phyloP scores from a whole-genome alignment of 805 yeast genomes.

The Clavispora asparagi region DNA sequence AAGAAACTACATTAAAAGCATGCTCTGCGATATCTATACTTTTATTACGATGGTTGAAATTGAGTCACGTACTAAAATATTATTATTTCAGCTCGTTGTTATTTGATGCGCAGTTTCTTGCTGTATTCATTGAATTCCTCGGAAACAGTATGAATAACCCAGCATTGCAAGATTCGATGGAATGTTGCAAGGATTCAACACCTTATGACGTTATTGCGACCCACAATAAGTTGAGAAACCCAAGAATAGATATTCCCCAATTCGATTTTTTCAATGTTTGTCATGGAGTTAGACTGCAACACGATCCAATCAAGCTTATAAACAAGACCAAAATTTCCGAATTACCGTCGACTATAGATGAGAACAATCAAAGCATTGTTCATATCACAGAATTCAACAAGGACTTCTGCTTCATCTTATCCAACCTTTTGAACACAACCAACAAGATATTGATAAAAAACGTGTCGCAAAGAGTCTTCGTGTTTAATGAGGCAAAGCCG shows the following conservation, averaged over 20 bases:
- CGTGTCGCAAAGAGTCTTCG: conserved; percentile 62
- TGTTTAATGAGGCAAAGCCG: conserved; percentile 58
- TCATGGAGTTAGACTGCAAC: conserved; percentile 13
- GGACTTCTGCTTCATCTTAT: conserved; percentile 44
- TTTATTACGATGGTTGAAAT: conserved; percentile 72
- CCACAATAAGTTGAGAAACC: conserved; percentile 39
- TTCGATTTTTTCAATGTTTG: conserved; percentile 37
- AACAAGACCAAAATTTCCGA: conserved; percentile 25
- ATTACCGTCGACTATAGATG: conserved; percentile 22
- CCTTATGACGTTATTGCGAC: conserved; percentile 31
- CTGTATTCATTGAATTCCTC: conserved; percentile 26
- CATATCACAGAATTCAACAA: conserved; percentile 26
- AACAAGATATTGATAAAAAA: conserved; percentile 60
- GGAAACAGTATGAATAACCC: conserved; percentile 31
- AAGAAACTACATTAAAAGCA: conserved; percentile 58
- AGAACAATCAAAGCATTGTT: conserved; percentile 22
- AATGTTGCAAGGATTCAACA: conserved; percentile 11
- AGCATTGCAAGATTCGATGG: conserved; percentile 23
- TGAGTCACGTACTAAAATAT: conserved; percentile 70
- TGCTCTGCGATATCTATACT: conserved; percentile 48
- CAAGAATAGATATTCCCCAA: conserved; percentile 25
- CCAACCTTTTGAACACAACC: conserved; percentile 49
- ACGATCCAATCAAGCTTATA: conserved; percentile 20
- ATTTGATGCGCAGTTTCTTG: conserved; percentile 63
- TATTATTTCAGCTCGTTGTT: conserved; percentile 68